These are phyloP conservation scores for Fusarium praegraminearum DNA, from an alignment of 2,329 filamentous ascomycete species.

Conservation along the genomic window DNA sequence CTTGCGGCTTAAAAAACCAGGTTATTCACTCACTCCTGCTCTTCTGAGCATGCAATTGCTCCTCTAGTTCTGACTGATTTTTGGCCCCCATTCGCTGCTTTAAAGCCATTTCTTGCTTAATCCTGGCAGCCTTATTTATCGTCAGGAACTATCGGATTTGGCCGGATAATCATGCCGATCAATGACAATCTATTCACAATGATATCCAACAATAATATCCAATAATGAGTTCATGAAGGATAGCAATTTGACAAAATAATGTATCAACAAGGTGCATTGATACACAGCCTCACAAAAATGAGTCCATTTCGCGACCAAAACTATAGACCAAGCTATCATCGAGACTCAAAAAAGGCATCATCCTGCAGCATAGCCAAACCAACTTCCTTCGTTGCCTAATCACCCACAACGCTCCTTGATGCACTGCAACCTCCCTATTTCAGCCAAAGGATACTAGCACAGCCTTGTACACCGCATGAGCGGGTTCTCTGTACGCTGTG, in stretches of 20 bases:
- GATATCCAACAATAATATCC: background rate
- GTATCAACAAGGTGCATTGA: background rate
- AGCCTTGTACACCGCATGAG: slow-evolving; percentile 25
- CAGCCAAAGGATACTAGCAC: slow-evolving; percentile 9
- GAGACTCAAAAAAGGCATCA: background rate
- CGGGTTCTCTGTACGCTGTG: slow-evolving; percentile 4
- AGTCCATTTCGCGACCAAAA: slow-evolving; percentile 1
- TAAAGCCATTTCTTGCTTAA: background rate
- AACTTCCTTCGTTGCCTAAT: slow-evolving; percentile 31
- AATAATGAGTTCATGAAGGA: background rate
- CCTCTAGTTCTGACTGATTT: slow-evolving; percentile 17
- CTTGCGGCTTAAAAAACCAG: slow-evolving; percentile 10
- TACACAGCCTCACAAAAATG: slow-evolving; percentile 13
- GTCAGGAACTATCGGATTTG: background rate
- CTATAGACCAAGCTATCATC: background rate
- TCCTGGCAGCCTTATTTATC: slow-evolving; percentile 11
- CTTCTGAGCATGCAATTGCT: slow-evolving; percentile 19
- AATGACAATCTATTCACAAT: background rate
- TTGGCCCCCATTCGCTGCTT: slow-evolving; percentile 28
- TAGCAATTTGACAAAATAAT: background rate
- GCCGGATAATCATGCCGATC: background rate
- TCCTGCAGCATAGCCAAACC: slow-evolving; percentile 2
- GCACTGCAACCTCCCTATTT: slow-evolving; percentile 27
- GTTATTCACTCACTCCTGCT: background rate
- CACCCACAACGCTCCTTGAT: slow-evolving; percentile 9